phyloP scores from a whole-genome alignment of 129 eudicot genomes.

The Centella asiatica region DNA sequence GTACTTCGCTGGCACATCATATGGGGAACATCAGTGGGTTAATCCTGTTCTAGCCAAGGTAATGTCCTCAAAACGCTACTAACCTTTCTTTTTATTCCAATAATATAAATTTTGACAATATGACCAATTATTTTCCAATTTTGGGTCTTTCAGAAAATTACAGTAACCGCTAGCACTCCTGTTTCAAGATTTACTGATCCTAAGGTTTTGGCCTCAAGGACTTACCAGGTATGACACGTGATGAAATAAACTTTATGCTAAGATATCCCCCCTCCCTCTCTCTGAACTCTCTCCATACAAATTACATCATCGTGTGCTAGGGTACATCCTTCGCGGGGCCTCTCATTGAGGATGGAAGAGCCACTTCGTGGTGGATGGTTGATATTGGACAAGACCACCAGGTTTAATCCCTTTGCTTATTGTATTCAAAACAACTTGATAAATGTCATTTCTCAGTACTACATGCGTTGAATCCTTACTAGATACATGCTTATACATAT shows the following conservation, averaged over 20 bases:
- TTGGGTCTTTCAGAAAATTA: neutral
- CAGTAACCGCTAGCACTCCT: constrained; percentile 7
- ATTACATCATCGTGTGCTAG: constrained; percentile 27
- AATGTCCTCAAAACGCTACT: neutral
- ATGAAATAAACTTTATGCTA: neutral
- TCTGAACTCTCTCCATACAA: neutral
- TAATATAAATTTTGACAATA: neutral
- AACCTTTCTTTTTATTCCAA: constrained; percentile 15
- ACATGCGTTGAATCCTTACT: neutral
- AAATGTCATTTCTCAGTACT: neutral
- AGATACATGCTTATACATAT: neutral
- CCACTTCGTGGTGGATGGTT: constrained; percentile 92
- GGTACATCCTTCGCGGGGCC: constrained; percentile 94
- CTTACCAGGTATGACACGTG: constrained; percentile 62
- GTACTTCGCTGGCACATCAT: constrained; percentile 58
- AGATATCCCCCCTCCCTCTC: neutral
- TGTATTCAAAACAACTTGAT: neutral
- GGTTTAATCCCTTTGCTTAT: constrained; percentile 29
- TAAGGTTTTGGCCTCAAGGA: constrained; percentile 85
- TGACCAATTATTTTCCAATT: constrained; percentile 24
- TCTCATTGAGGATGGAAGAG: constrained; percentile 68
- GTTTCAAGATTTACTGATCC: constrained; percentile 76
- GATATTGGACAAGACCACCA: constrained; percentile 87
- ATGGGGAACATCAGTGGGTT: constrained; percentile 83
- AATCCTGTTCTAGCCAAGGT: constrained; percentile 10